Evolutionary conservation across 495 filamentous ascomycete species (phyloP), one percentile per base, ranked within the genome.

Genomic region (Hypomontagnella submonticulosa): DNA sequence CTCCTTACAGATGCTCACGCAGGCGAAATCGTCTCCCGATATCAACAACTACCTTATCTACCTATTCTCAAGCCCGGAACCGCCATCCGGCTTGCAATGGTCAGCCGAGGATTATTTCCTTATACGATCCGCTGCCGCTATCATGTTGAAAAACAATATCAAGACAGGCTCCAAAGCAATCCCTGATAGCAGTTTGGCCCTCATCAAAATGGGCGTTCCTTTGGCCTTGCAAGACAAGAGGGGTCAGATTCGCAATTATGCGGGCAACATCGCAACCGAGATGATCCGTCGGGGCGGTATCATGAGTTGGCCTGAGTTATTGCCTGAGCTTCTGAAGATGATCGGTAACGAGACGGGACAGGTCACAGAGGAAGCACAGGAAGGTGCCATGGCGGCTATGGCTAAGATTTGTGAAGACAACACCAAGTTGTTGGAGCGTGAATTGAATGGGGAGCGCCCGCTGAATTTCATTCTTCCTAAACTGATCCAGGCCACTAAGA

Each of bases 321-420:
- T 99, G 13, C 87, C 92, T 12, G 87, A 96, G 66, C 80, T 99
- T 10, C 73, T 97, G 47, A 75, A 85, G 34, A 80, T 94, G 72
- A 87, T 96, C 59, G 83, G 84, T 44, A 96, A 96, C 71, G 81
- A 88, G 53, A 77, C 78, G 11, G 90, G 92, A 2, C 85, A 89
- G 61, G 79, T 86, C 11, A 78, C 90, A 2, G 75, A 82, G 33
- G 84, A 89, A 61, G 86, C 89, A 8, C 94, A 97, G 70, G 96
- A 99, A 73, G 94, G 93, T 61, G 92, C 92, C 47, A 97, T 97
- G 91, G 87, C 89, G 19, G 92, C 95, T 10, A 81, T 99, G 73
- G 80, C 88, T 65, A 98, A 97, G 80, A 91, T 98, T 66, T 99
- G 96, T 77, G 93, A 98, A 75, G 95, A 99, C 76, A 97, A 94